Percentiles rank a stretch among this genome's conserved stretches.
phyloP scores from a whole-genome alignment of 306 rosid species.

The Medicago ruthenica region DNA sequence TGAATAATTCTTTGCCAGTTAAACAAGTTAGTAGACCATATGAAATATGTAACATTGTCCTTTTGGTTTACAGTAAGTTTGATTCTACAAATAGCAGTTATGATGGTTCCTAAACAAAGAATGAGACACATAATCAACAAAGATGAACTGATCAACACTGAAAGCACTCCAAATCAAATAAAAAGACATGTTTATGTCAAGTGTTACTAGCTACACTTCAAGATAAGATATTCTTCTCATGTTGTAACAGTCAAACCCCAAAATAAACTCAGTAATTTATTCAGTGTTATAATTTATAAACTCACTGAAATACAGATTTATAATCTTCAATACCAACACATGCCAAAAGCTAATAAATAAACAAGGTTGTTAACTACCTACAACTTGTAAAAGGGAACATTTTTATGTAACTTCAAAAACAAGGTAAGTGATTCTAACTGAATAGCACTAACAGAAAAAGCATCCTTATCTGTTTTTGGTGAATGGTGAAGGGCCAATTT shows the following conservation, averaged over 20 bases:
- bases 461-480: conserved; percentile 28
- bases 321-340: background rate
- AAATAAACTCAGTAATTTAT: background rate
- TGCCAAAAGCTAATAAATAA: background rate
- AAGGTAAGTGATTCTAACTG: conserved; percentile 27
- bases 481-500: conserved; percentile 34
- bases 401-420: conserved; percentile 13
- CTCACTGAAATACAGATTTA: background rate
- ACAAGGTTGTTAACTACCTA: conserved; percentile 8
- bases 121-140: conserved; percentile 1
- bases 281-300: background rate
- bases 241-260: background rate
- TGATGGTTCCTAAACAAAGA: background rate
- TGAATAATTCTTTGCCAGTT: background rate
- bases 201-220: background rate
- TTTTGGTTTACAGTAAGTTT: too few species aligned
- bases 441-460: conserved; percentile 31
- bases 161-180: conserved; percentile 20
- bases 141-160: conserved; percentile 5
- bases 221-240: background rate
- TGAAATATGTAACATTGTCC: too few species aligned
- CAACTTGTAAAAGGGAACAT: conserved; percentile 5
- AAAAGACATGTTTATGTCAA: background rate
- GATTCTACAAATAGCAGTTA: too few species aligned
- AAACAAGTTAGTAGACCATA: too few species aligned